A percentile compares a stretch with the other conserved stretches of the same genome.
Evolutionary conservation across 345 rosid species (phyloP).

Genomic region (Pistacia atlantica): DNA sequence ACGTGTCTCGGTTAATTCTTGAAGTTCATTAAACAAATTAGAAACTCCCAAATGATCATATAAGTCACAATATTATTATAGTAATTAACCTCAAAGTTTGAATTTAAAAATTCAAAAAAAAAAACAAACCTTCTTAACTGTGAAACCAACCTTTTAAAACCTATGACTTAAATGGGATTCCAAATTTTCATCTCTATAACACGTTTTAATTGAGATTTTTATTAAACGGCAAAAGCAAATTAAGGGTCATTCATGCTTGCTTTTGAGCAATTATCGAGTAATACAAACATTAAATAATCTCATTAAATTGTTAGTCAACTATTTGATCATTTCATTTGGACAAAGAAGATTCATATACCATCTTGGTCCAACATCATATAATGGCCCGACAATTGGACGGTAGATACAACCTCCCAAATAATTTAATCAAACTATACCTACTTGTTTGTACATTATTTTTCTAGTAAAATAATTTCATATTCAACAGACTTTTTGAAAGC

Average conservation of each 20-base stretch:
- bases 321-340: neutral
- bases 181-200: too few relatives aligned
- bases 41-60: too few relatives aligned
- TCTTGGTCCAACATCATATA: neutral
- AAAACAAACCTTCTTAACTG: too few relatives aligned
- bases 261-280: slow-evolving; percentile 15
- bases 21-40: too few relatives aligned
- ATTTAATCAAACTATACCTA: neutral
- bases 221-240: too few relatives aligned
- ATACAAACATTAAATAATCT: neutral
- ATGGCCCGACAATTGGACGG: neutral
- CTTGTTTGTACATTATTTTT: neutral
- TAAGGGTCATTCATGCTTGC: neutral
- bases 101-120: too few relatives aligned
- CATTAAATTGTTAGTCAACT: slow-evolving; percentile 5
- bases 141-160: too few relatives aligned
- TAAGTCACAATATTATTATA: too few relatives aligned
- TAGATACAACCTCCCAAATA: neutral
- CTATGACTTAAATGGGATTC: too few relatives aligned
- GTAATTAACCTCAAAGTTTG: too few relatives aligned
- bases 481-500: slow-evolving; percentile 10
- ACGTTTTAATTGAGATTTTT: too few relatives aligned
- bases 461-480: neutral
- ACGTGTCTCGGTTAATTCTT: too few relatives aligned
- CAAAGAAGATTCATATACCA: neutral